These are phyloP conservation scores for Candida succiphila DNA, from an alignment of 805 yeast genomes.

Conservation along the genomic window DNA sequence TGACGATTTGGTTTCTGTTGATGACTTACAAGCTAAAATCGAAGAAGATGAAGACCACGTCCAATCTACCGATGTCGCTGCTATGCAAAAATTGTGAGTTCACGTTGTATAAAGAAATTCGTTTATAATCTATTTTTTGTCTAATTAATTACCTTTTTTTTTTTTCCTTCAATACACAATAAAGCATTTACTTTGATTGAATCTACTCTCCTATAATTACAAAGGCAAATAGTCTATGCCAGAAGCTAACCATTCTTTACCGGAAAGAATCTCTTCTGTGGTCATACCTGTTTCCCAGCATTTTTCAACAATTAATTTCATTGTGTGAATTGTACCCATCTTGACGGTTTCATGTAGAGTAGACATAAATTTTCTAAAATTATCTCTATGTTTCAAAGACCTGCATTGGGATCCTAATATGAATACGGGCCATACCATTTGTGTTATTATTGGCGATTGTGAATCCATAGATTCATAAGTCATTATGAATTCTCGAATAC, in stretches of 20 bases:
- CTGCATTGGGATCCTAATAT: slow-evolving; percentile 36
- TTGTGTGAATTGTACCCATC: slow-evolving; percentile 42
- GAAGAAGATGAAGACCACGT: slow-evolving; percentile 98
- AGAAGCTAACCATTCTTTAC: slow-evolving; percentile 35
- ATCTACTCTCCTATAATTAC: too few species aligned
- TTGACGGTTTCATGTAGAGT: slow-evolving; percentile 35
- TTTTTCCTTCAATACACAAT: neutral
- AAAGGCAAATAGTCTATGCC: slow-evolving; percentile 43
- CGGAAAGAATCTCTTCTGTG: slow-evolving; percentile 32
- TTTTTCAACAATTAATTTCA: slow-evolving; percentile 30
- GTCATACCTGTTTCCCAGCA: slow-evolving; percentile 35
- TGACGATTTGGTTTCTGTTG: slow-evolving; percentile 92
- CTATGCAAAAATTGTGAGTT: slow-evolving; percentile 91
- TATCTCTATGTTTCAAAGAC: slow-evolving; percentile 20
- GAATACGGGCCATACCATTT: slow-evolving; percentile 57
- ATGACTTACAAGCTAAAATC: slow-evolving; percentile 67
- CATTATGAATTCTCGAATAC: slow-evolving; percentile 35
- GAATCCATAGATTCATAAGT: slow-evolving; percentile 36
- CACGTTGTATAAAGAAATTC: neutral
- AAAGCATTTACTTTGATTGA: neutral
- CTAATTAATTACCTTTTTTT: neutral
- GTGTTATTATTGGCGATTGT: slow-evolving; percentile 39
- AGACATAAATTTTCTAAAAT: slow-evolving; percentile 26
- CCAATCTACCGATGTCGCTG: slow-evolving; percentile 97
- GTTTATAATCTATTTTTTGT: neutral